Conservation (phyloP, 106 monocot species). For the Dendrobium officinale region DNA sequence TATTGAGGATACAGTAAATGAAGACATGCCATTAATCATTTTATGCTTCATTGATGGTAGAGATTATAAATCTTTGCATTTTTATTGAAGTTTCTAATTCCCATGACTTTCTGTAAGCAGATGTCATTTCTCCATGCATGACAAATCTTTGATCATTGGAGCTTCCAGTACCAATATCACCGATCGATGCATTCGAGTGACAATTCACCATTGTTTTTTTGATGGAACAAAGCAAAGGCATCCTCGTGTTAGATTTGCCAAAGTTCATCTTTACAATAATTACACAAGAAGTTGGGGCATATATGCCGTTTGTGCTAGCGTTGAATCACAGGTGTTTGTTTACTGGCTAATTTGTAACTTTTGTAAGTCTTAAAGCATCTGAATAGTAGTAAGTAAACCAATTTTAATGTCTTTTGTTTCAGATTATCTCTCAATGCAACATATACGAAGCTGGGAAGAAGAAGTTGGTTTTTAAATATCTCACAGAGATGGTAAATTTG, state of each 20-base stretch:
- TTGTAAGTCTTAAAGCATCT: neutral
- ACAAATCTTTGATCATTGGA: conserved; percentile 80
- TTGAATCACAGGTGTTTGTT: conserved; percentile 68
- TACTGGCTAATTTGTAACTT: neutral
- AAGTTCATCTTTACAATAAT: conserved; percentile 90
- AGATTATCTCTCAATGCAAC: conserved; percentile 85
- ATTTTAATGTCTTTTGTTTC: conserved; percentile 10
- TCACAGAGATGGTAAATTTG: conserved; percentile 70
- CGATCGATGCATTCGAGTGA: conserved; percentile 74
- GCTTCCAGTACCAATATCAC: conserved; percentile 32
- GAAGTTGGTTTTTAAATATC: conserved; percentile 63
- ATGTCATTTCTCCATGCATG: conserved; percentile 67
- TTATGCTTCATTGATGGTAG: neutral
- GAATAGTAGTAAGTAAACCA: neutral
- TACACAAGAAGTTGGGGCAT: conserved; percentile 92
- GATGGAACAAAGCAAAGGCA: conserved; percentile 75
- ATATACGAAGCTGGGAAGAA: conserved; percentile 84
- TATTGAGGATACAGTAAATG: neutral
- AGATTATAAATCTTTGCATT: neutral
- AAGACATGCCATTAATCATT: neutral
- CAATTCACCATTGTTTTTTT: conserved; percentile 95
- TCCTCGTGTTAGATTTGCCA: conserved; percentile 79
- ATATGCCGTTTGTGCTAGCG: conserved; percentile 88
- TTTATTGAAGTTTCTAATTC: neutral
- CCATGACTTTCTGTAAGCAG: conserved; percentile 16